Percentiles rank a stretch among this genome's conserved stretches.
These are phyloP conservation scores for Xylaria sp. DNA, from an alignment of 2,329 filamentous ascomycete species.

Conservation along the genomic window DNA sequence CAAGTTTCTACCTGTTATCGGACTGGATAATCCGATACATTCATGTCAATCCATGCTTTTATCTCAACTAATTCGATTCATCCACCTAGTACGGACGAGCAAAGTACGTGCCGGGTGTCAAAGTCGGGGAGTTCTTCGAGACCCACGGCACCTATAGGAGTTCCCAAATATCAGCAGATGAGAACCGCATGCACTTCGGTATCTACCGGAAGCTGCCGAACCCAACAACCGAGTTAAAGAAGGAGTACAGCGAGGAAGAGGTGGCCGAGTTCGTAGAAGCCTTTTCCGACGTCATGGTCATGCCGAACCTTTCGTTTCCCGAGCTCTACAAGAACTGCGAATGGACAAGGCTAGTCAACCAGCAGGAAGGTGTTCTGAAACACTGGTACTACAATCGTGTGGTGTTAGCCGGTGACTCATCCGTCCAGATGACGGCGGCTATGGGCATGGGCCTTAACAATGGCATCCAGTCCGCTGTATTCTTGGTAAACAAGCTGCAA, in stretches of 20 bases:
- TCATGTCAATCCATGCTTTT: too few species aligned
- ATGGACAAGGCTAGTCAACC: conserved; percentile 24
- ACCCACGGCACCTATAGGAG: conserved; percentile 22
- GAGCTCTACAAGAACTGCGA: conserved; percentile 23
- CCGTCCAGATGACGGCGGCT: conserved; percentile 24
- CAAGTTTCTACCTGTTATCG: too few species aligned
- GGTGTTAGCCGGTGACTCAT: conserved; percentile 24
- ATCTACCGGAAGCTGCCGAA: conserved; percentile 21
- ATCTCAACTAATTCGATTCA: background rate
- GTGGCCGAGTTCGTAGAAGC: conserved; percentile 24
- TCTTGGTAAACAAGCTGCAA: conserved; percentile 24
- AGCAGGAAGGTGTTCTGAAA: conserved; percentile 21
- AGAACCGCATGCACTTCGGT: conserved; percentile 22
- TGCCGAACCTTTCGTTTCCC: conserved; percentile 19
- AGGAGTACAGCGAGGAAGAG: conserved; percentile 21
- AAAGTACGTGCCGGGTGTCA: conserved; percentile 5
- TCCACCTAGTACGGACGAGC: conserved; percentile 22
- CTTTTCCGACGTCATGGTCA: conserved; percentile 26
- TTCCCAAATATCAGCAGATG: conserved; percentile 23
- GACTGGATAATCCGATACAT: too few species aligned
- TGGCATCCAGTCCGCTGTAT: conserved; percentile 22
- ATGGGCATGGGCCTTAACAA: conserved; percentile 26
- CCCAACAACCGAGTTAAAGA: conserved; percentile 5
- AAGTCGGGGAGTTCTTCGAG: conserved; percentile 20
- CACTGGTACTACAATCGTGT: conserved; percentile 25